phyloP scores from a whole-genome alignment of 768 basidiomycete species.

The Lactarius sanguifluus region DNA sequence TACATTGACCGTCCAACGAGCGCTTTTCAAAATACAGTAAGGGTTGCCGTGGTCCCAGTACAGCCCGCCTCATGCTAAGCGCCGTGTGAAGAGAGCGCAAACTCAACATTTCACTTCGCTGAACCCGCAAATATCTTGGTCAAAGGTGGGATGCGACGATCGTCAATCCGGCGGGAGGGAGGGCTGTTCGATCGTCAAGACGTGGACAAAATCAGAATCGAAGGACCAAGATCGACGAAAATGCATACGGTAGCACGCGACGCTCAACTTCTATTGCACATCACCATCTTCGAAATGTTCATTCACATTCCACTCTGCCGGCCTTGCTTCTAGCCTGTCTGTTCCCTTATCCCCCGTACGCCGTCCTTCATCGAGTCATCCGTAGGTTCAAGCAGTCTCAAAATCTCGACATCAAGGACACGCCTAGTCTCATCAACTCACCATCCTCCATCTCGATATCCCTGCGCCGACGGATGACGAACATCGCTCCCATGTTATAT shows the following conservation, averaged over 20 bases:
- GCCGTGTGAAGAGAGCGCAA: not conserved
- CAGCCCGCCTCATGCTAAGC: too few species aligned
- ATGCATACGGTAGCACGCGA: too few species aligned
- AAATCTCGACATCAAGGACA: not conserved
- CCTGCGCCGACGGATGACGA: slow-evolving; percentile 8
- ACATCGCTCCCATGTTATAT: slow-evolving; percentile 1
- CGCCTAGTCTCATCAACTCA: slow-evolving; percentile 13
- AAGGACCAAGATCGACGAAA: not conserved
- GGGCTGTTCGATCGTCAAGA: not conserved
- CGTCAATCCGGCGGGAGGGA: not conserved
- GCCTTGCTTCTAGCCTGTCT: not conserved
- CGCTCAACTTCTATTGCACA: not conserved
- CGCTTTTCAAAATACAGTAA: too few species aligned
- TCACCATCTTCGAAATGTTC: not conserved
- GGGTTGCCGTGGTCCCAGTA: too few species aligned
- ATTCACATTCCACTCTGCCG: not conserved
- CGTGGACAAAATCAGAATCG: not conserved
- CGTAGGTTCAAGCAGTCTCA: not conserved
- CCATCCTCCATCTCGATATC: slow-evolving; percentile 10
- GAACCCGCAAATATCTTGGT: not conserved
- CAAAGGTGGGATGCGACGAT: not conserved
- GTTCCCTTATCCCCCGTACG: not conserved
- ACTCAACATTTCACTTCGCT: not conserved
- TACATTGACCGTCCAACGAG: too few species aligned
- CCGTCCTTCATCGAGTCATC: slow-evolving; percentile 17